Evolutionary conservation across 2,329 filamentous ascomycete species (phyloP).

Genomic region (Metarhizium album): DNA sequence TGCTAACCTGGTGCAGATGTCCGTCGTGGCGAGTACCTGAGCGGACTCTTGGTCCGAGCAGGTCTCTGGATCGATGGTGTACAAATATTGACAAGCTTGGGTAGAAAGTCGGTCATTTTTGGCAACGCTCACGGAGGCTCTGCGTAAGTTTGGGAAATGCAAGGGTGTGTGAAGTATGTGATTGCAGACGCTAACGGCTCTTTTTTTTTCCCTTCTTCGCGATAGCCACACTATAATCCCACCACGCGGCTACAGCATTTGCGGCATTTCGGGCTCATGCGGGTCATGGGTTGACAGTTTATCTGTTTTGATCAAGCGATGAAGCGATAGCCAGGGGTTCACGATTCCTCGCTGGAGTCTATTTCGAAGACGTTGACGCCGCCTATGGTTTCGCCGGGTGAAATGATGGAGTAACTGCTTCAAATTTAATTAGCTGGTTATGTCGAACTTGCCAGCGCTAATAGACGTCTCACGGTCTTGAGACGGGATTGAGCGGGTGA

Average conservation of each 20-base stretch:
- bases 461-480: background rate
- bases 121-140: conserved; percentile 73
- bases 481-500: background rate
- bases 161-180: background rate
- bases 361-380: background rate
- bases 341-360: background rate
- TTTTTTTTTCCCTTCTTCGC: no score
- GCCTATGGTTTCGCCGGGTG: background rate
- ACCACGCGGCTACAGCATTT: conserved; percentile 78
- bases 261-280: conserved; percentile 75
- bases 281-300: conserved; percentile 78
- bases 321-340: conserved; percentile 1
- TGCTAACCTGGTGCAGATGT: conserved; percentile 48
- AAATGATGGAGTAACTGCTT: background rate
- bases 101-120: conserved; percentile 76
- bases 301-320: conserved; percentile 54
- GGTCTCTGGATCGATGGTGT: conserved; percentile 80
- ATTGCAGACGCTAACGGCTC: background rate
- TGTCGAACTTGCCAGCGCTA: background rate
- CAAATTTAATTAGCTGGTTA: background rate
- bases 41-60: conserved; percentile 74
- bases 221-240: conserved; percentile 76
- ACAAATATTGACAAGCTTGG: conserved; percentile 79
- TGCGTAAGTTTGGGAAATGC: conserved; percentile 48
- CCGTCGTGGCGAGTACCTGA: conserved; percentile 72